These are phyloP conservation scores for Benincasa hispida DNA, from an alignment of 306 rosid genomes.

Conservation along the genomic window DNA sequence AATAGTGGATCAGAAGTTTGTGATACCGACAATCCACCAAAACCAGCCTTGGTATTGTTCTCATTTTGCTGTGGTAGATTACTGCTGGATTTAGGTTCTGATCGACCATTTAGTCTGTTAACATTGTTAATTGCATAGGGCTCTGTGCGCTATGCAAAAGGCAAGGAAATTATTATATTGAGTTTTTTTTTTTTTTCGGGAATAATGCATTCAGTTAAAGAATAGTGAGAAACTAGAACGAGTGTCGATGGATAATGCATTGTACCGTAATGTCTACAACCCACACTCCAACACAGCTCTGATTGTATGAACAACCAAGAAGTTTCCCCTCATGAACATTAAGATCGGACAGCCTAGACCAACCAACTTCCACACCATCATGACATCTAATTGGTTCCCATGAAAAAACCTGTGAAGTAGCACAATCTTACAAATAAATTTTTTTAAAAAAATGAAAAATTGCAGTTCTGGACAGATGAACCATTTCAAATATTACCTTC, in stretches of 20 bases:
- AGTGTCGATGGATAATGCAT: slow-evolving; percentile 8
- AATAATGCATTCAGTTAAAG: slow-evolving; percentile 10
- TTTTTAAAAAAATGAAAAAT: not conserved
- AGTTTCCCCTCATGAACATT: slow-evolving; percentile 97
- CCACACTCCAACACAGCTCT: slow-evolving; percentile 99
- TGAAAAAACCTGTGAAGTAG: slow-evolving; percentile 57
- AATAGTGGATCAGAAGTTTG: slow-evolving; percentile 62
- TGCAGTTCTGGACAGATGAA: not conserved
- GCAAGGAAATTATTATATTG: slow-evolving; percentile 1
- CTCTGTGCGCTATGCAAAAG: slow-evolving; percentile 68
- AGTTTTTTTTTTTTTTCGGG: too few relatives aligned
- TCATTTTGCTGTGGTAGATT: slow-evolving; percentile 51
- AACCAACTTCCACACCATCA: slow-evolving; percentile 88
- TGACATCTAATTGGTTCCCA: slow-evolving; percentile 97
- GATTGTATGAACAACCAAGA: slow-evolving; percentile 96
- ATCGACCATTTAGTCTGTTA: slow-evolving; percentile 57
- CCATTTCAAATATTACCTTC: slow-evolving; percentile 40
- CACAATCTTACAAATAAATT: not conserved
- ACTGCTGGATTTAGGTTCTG: slow-evolving; percentile 72
- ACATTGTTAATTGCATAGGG: slow-evolving; percentile 57
- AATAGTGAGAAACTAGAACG: slow-evolving; percentile 6
- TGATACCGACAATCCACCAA: slow-evolving; percentile 48
- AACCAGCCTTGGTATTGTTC: slow-evolving; percentile 44
- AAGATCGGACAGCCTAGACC: slow-evolving; percentile 95
- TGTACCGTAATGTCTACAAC: slow-evolving; percentile 94